Evolutionary conservation across 257 asterid genomes (phyloP), one percentile per base, ranked within the genome.

Genomic region (Echites panduratus): DNA sequence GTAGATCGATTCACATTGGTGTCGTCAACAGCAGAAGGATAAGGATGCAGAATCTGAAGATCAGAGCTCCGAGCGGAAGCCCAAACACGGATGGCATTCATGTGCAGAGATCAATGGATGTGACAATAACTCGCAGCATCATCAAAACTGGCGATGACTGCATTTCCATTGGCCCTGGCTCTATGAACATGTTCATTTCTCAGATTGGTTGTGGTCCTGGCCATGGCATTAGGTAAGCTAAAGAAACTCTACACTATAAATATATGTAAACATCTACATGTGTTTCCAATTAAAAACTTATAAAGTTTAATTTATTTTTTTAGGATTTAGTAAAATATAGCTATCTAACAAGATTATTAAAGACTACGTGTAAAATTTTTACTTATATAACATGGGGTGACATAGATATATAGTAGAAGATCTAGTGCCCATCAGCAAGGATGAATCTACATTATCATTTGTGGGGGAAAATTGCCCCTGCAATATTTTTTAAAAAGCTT

Each of bases 21-120:
- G 80, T 90, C 6, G 78, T 40, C 63, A 73, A 77, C 7, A 57
- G 95, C 81, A 83, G 57, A 76, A 77, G 83, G 57, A 58, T 90
- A 8, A 87, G 66, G 75, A 9, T 90, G 24, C 84, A 68, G 62
- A 85, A 84, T 52, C 38, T 84, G 69, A 77, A 47, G 35, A 85
- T 90, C 72, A 84, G 58, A 27, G 93, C 93, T 0, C 93, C 95
- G 0, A 83, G 87, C 27, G 87, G 87, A 22, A 90, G 97, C 82
- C 97, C 95, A n/a, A 90, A 90, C 49, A 90, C 95, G 3, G 97
- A 90, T 52, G 97, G 97, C 27, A 77, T 90, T 68, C 92, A 84
- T 69, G 79, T 88, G 7, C 73, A 72, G 63, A 53, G 73, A 5
- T 88, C 97, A 1, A 82, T 74, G 47, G 88, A 87, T 0, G 64